Base-by-base conservation (phyloP, 805 yeast species). In the Grigorovia transvaalensis region DNA sequence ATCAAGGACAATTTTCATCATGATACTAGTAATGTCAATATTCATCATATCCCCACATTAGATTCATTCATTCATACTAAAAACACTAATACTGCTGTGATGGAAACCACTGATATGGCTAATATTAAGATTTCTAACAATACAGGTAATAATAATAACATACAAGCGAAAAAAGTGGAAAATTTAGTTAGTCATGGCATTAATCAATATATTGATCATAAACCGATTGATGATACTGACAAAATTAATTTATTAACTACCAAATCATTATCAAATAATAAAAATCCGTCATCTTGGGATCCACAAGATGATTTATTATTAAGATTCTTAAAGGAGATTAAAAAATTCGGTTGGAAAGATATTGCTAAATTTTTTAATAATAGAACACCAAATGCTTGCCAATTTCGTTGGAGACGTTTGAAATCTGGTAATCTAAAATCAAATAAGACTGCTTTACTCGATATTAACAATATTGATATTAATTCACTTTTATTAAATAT, bases 301-400 rank as follows among this genome's bases (percentile, higher is more conserved):
- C 83, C 87, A 1, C 80, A 81, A 58, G 95, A 86, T 61, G 95
- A 86, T 61, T 69, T 80, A 51, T 64, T 85, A 35, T 69, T 86
- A 50, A 76, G 93, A 50, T 86, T 83, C 59, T 73, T 88, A 62
- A 88, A 88, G 68, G 96, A 88, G 64, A 80, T 81, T 55, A 87
- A 82, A 65, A 85, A 84, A 64, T 74, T 87, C 54, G 96, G 96
- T 2, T 88, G 96, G 96, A 81, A 88, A 66, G 95, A 88, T 57
- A 87, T 88, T 49, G 84, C 93, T 2, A 75, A 82, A 30, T 85
- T 84, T 61, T 88, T 88, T 66, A 75, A 80, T 48, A 83, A 83
- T 64, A 72, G 96, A 62, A 88, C 96, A 4, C 89, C 95, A 41
- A 88, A 86, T 65, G 95, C 95, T 2, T 86, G 95, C 61, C 95